These are phyloP conservation scores for Debaryomyces sp. DNA, from an alignment of 1,139 yeast species.

Conservation along the genomic window DNA sequence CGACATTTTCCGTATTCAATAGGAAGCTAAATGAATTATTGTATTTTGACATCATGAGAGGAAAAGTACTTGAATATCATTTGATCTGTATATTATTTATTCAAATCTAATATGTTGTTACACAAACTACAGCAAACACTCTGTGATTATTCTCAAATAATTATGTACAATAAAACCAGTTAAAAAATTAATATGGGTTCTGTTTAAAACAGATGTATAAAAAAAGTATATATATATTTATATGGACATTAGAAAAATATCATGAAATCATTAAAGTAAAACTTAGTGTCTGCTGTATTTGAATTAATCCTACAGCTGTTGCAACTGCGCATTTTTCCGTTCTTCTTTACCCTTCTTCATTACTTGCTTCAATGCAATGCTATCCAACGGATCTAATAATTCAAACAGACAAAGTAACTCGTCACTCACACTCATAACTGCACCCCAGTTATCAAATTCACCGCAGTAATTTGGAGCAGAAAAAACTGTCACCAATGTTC, in stretches of 20 bases:
- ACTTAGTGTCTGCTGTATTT: not conserved
- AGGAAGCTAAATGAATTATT: slow-evolving; percentile 18
- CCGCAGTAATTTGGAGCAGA: slow-evolving; percentile 98
- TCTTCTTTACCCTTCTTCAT: slow-evolving; percentile 87
- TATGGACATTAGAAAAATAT: not conserved
- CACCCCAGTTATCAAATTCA: slow-evolving; percentile 99
- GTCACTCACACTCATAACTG: slow-evolving; percentile 95
- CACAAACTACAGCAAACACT: not conserved
- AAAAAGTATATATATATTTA: slow-evolving; percentile 1
- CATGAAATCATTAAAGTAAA: slow-evolving; percentile 8
- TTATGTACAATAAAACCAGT: not conserved
- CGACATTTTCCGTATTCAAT: slow-evolving; percentile 41
- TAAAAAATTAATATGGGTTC: not conserved
- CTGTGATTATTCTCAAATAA: slow-evolving; percentile 1
- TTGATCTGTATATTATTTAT: not conserved
- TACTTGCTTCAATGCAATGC: slow-evolving; percentile 89
- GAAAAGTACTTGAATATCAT: slow-evolving; percentile 4
- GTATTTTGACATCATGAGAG: slow-evolving; percentile 10
- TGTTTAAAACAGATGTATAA: not conserved
- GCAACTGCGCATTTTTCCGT: slow-evolving; percentile 58
- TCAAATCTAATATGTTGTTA: slow-evolving; percentile 5
- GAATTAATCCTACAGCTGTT: slow-evolving; percentile 16
- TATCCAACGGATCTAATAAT: slow-evolving; percentile 88
- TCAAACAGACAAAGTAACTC: slow-evolving; percentile 92
- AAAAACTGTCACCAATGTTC: slow-evolving; percentile 91